Evolutionary conservation across 202 grass and related monocot genomes (phyloP), one percentile per base, ranked within the genome.

Genomic region (Thinopyrum obtusiflorum): DNA sequence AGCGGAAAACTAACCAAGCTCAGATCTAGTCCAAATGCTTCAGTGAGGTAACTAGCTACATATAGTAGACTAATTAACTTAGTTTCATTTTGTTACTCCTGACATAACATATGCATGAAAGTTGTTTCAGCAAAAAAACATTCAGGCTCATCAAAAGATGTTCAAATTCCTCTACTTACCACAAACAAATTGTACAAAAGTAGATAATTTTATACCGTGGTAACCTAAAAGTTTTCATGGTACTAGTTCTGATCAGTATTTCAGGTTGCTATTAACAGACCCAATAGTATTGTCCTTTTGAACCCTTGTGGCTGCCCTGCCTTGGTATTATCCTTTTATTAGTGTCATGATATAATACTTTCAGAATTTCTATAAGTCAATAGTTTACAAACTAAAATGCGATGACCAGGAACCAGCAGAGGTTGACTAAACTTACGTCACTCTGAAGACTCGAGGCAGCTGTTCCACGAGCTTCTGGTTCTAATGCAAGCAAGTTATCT

Each of bases 381-480:
- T 1, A 11, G 25, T 79, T 67, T 29, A 77, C 55, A 39, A 20
- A 2, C 40, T 23, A 61, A 33, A 78, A 82, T 8, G 42, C 5
- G 35, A 9, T 68, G 2, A 51, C 4, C 14, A 29, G 42, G 32
- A 66, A 82, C 6, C 5, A 82, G 61, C 37, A 39, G 5, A 66
- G 28, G 4, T 68, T 25, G 11, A 87, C 39, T 82, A 42, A 42
- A 91, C 87, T 89, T 74, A 95, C 95, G 27, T 92, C 69, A 78
- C 89, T 92, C 70, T 68, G 47, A 15, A 98, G 92, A 77, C 81
- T 81, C 17, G 65, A 89, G 63, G 91, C 70, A 51, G 92, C 81
- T 78, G 91, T 98, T 84, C 92, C 95, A 68, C 92, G 89, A 84
- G 80, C 75, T 59, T 88, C 89, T 32, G 95, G 91, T 69, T 98